Conservation (phyloP, 805 yeast genomes). For the Kodamaea hsintzibuensis region DNA sequence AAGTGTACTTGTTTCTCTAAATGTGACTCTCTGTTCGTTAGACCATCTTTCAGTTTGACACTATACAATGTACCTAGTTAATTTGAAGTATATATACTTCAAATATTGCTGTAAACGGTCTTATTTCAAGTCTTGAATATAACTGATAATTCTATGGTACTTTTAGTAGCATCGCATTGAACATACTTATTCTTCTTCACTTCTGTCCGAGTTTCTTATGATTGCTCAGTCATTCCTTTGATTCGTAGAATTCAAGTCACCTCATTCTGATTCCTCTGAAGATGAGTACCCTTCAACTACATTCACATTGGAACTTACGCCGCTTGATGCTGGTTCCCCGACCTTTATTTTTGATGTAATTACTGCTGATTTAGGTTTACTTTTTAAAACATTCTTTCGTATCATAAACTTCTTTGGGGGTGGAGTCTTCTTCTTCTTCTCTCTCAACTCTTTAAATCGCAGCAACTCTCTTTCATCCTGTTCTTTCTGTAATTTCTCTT, state of each 20-base stretch:
- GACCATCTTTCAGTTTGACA: too few species aligned
- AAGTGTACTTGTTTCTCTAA: too few species aligned
- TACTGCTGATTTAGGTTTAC: background rate
- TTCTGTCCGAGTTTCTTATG: too few species aligned
- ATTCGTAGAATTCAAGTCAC: background rate
- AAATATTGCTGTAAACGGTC: too few species aligned
- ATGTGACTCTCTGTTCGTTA: too few species aligned
- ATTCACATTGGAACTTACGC: background rate
- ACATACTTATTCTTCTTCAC: too few species aligned
- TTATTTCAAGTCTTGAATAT: too few species aligned
- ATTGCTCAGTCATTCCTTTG: background rate
- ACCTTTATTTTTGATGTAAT: background rate
- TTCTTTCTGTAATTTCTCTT: constrained; percentile 17
- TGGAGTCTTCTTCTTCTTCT: background rate
- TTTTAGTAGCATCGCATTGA: too few species aligned
- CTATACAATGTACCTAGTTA: too few species aligned
- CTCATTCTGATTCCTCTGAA: background rate
- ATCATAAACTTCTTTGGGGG: background rate
- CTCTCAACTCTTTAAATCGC: background rate
- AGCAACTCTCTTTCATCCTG: constrained; percentile 11
- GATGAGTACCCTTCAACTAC: background rate
- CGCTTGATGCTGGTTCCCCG: background rate
- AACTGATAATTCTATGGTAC: too few species aligned
- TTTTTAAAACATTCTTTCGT: background rate
- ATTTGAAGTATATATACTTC: too few species aligned